Conservation (phyloP, 352 stramenopile genomes). For the Sclerospora graminicola region DNA sequence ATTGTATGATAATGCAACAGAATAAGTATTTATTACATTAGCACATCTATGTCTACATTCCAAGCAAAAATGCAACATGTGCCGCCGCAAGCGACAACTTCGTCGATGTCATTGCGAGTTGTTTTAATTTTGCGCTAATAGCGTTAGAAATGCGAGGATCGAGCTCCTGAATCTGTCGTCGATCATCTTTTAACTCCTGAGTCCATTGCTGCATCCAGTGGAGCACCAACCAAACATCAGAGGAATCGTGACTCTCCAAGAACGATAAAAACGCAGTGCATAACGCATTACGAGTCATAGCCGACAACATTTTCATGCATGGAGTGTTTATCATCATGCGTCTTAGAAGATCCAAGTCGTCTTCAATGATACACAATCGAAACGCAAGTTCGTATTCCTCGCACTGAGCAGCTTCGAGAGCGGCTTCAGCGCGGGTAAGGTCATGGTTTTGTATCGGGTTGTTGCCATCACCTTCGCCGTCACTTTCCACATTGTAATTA, state of each 20-base stretch:
- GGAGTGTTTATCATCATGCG: conserved; percentile 17
- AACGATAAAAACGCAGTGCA: conserved; percentile 50
- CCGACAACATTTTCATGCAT: no score
- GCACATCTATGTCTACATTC: conserved; percentile 3
- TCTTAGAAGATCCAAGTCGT: conserved; percentile 31
- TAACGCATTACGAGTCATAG: conserved; percentile 33
- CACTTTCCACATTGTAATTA: no score
- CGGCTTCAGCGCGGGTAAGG: conserved; percentile 32
- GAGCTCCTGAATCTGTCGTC: conserved; percentile 14
- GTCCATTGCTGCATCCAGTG: conserved; percentile 34
- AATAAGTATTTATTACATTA: no score
- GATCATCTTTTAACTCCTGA: conserved; percentile 1
- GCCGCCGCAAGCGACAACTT: conserved; percentile 28
- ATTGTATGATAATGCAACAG: no score
- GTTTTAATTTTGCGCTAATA: conserved; percentile 22
- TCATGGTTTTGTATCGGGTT: no score
- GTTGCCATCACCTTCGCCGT: no score
- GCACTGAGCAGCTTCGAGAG: conserved; percentile 26
- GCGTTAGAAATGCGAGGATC: no score
- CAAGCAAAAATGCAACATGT: conserved; percentile 28
- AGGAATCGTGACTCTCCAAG: conserved; percentile 18
- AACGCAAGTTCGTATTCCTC: conserved; percentile 41
- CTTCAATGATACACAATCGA: conserved; percentile 44
- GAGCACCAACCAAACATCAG: conserved; percentile 33
- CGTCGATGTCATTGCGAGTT: conserved; percentile 14